These are phyloP conservation scores for Spathaspora sp. DNA, from an alignment of 805 yeast species.

Conservation along the genomic window DNA sequence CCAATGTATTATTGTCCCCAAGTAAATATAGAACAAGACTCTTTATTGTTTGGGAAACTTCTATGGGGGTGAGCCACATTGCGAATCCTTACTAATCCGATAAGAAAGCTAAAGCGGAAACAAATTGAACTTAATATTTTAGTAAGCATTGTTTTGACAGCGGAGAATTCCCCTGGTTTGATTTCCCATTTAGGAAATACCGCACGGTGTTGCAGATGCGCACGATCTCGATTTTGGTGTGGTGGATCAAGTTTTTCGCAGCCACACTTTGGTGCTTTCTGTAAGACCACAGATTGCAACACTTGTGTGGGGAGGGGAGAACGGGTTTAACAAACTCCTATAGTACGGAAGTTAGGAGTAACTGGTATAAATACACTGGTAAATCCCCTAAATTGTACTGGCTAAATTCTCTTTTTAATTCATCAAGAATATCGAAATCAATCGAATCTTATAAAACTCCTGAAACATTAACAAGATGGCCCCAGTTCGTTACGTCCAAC, in stretches of 20 bases:
- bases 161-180: background rate
- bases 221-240: background rate
- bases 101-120: background rate
- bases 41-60: background rate
- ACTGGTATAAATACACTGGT: background rate
- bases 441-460: background rate
- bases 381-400: background rate
- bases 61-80: slow-evolving; percentile 1
- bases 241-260: slow-evolving; percentile 2
- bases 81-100: slow-evolving; percentile 1
- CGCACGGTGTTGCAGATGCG: background rate
- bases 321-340: no score
- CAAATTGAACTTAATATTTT: background rate
- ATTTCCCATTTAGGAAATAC: background rate
- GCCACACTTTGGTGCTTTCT: background rate
- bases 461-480: slow-evolving; percentile 6
- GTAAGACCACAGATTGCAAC: background rate
- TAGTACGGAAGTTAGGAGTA: background rate
- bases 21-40: background rate
- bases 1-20: background rate
- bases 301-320: background rate
- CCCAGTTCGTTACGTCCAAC: slow-evolving; percentile 7
- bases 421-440: background rate
- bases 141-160: background rate
- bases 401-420: background rate